phyloP scores from a whole-genome alignment of 306 rosid genomes.

The Datisca glomerata region DNA sequence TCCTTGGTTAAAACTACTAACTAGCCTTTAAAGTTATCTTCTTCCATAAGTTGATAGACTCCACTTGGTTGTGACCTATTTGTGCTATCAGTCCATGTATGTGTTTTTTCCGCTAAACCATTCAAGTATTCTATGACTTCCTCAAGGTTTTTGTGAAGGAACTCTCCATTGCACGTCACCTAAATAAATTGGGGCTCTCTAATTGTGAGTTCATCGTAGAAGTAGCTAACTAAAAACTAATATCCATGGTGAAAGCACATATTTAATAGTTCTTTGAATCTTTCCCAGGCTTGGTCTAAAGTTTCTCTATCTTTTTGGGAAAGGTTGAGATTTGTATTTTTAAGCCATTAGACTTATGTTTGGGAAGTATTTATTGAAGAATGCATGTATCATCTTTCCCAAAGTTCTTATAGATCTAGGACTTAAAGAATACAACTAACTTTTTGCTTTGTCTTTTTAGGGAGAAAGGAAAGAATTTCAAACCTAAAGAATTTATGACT shows the following conservation, averaged over 20 bases:
- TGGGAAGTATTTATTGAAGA: not conserved
- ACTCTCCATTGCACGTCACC: not conserved
- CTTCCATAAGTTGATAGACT: not conserved
- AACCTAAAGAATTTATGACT: not conserved
- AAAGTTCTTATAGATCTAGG: not conserved
- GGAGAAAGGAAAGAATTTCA: constrained; percentile 4
- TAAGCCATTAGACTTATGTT: not conserved
- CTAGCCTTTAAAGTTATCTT: not conserved
- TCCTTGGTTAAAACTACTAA: not conserved
- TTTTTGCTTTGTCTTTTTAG: too few species aligned
- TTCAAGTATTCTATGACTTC: not conserved
- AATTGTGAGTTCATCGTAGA: not conserved
- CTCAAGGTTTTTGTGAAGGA: not conserved
- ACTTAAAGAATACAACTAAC: constrained; percentile 1
- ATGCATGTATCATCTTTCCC: not conserved
- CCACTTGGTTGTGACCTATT: not conserved
- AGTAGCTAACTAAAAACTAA: not conserved
- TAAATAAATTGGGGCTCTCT: not conserved
- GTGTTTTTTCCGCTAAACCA: not conserved
- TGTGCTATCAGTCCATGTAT: constrained; percentile 1
- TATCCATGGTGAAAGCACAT: not conserved
- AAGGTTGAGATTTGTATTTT: not conserved
- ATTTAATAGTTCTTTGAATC: not conserved
- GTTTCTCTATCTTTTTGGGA: not conserved
- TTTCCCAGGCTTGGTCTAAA: too few species aligned